Evolutionary conservation across 1,139 yeast genomes (phyloP).

Genomic region (Candida albicans): DNA sequence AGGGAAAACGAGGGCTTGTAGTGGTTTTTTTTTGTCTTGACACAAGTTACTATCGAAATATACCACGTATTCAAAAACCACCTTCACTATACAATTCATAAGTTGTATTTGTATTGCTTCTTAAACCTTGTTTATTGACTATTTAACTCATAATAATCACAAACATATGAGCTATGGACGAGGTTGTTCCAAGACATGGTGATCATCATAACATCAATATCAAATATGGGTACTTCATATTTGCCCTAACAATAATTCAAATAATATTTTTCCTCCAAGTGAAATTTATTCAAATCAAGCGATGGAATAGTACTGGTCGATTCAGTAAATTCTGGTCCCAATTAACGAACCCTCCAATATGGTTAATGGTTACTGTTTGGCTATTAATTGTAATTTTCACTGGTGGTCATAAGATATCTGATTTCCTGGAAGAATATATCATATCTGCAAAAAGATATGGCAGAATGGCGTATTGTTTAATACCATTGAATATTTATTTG

Average conservation of each 20-base stretch:
- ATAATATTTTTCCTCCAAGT: conserved; percentile 5
- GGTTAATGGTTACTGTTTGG: conserved; percentile 36
- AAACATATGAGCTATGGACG: background rate
- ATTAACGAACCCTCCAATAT: conserved; percentile 24
- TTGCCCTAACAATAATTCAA: conserved; percentile 36
- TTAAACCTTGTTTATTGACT: background rate
- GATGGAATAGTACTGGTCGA: conserved; percentile 27
- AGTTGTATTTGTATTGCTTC: background rate
- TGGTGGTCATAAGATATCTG: conserved; percentile 23
- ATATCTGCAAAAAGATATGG: conserved; percentile 45
- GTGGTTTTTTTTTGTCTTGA: too few species aligned
- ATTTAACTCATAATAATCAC: background rate
- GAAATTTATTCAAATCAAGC: conserved; percentile 14
- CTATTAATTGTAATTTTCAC: conserved; percentile 20
- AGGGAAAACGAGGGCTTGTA: too few species aligned
- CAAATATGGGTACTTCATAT: conserved; percentile 49
- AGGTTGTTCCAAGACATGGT: conserved; percentile 25
- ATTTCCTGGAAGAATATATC: conserved; percentile 22
- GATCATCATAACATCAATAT: conserved; percentile 36
- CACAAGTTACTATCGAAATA: too few species aligned
- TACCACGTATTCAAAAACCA: too few species aligned
- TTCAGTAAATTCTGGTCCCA: conserved; percentile 16
- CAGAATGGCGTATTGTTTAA: conserved; percentile 61
- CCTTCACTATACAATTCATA: background rate
- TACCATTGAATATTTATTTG: conserved; percentile 65